A percentile compares a stretch with the other conserved stretches of the same genome.
Evolutionary conservation across 768 basidiomycete species (phyloP).

Genomic region (Hysterangium stoloniferum): DNA sequence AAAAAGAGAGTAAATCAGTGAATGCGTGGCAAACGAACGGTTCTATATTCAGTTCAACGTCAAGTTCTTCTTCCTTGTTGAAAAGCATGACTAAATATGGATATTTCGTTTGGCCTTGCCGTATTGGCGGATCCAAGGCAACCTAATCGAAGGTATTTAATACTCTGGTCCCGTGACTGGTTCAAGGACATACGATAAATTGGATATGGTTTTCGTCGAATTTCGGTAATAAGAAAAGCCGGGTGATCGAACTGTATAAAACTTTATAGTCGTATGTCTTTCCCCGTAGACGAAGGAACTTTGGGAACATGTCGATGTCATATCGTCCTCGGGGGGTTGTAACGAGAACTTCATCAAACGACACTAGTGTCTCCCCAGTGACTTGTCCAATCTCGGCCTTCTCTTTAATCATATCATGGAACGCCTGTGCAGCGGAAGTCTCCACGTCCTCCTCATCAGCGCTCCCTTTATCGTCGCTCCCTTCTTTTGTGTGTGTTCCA

Average conservation of each 20-base stretch:
- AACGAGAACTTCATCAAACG: constrained; percentile 92
- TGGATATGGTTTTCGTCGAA: constrained; percentile 88
- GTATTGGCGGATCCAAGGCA: constrained; percentile 85
- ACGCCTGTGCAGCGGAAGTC: constrained; percentile 87
- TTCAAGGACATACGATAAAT: constrained; percentile 73
- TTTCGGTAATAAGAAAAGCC: constrained; percentile 89
- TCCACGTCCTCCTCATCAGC: constrained; percentile 61
- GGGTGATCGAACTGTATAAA: constrained; percentile 77
- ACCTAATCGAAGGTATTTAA: constrained; percentile 41
- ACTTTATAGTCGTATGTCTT: constrained; percentile 99
- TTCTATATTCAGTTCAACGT: constrained; percentile 85
- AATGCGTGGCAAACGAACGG: constrained; percentile 52
- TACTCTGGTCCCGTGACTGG: no score
- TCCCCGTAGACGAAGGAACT: constrained; percentile 90
- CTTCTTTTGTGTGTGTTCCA: constrained; percentile 58
- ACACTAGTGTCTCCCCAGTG: constrained; percentile 83
- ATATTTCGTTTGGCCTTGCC: constrained; percentile 97
- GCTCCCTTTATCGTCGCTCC: constrained; percentile 61
- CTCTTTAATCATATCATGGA: constrained; percentile 95
- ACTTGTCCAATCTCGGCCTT: constrained; percentile 92
- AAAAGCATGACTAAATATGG: constrained; percentile 99
- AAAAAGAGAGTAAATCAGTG: not conserved
- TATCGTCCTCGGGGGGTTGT: constrained; percentile 94
- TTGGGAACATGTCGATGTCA: constrained; percentile 96
- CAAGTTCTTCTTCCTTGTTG: constrained; percentile 93